Evolutionary conservation across 306 rosid genomes (phyloP).

Genomic region (Vicia villosa): DNA sequence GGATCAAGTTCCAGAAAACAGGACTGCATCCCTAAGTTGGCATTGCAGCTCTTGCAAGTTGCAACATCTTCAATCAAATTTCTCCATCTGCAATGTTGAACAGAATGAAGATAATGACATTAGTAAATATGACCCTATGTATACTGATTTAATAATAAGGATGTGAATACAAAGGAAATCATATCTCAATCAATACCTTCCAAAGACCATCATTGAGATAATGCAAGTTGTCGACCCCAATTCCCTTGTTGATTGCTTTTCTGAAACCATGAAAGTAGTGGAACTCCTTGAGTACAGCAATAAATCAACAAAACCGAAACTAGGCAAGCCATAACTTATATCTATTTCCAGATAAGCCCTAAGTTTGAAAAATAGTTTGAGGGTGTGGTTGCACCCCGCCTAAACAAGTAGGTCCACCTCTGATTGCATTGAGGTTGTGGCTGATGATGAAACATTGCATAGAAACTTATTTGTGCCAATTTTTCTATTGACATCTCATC

Average conservation of each 20-base stretch:
- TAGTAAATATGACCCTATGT: constrained; percentile 8
- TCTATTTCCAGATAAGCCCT: constrained; percentile 2
- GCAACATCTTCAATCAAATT: constrained; percentile 62
- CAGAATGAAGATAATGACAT: background rate
- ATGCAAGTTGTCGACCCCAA: constrained; percentile 97
- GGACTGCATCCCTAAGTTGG: constrained; percentile 24
- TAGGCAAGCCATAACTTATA: background rate
- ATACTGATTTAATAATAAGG: background rate
- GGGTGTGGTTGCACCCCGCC: constrained; percentile 5
- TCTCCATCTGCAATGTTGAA: constrained; percentile 64
- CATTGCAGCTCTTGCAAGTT: constrained; percentile 22
- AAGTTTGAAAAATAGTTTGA: background rate
- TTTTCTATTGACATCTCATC: constrained; percentile 19
- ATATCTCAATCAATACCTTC: constrained; percentile 66
- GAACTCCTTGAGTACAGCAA: constrained; percentile 27
- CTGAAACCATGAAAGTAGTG: constrained; percentile 53
- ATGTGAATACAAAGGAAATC: constrained; percentile 15
- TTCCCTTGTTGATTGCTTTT: constrained; percentile 86
- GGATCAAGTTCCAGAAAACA: constrained; percentile 40
- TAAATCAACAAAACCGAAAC: constrained; percentile 25
- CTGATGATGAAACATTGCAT: constrained; percentile 2
- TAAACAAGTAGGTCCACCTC: background rate
- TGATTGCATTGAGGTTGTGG: background rate
- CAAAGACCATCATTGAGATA: constrained; percentile 98
- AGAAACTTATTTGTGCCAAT: background rate